A percentile compares a stretch with the other conserved stretches of the same genome.
Evolutionary conservation across 1,284 basidiomycete species (phyloP).

Genomic region (Fomes fomentarius): DNA sequence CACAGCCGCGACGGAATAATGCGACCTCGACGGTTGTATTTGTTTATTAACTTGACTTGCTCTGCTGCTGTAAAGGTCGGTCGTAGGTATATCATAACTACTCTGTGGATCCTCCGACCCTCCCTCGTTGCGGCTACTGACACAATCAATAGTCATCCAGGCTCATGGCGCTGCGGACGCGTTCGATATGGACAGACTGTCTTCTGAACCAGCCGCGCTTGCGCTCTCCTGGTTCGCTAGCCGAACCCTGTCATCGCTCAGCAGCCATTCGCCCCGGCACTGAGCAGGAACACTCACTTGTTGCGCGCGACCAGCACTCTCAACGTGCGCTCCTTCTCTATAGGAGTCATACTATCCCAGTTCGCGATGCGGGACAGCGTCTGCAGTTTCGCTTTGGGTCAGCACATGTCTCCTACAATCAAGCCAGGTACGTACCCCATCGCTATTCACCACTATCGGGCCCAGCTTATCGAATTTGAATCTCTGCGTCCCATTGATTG

Average conservation of each 20-base stretch:
- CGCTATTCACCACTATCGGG: constrained; percentile 58
- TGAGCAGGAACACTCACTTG: constrained; percentile 37
- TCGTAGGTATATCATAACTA: no score
- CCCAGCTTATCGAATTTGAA: constrained; percentile 54
- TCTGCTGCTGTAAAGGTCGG: no score
- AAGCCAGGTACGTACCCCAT: constrained; percentile 45
- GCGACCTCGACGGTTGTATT: no score
- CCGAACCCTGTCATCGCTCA: neutral
- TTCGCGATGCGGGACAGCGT: constrained; percentile 57
- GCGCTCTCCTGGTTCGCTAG: neutral
- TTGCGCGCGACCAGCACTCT: constrained; percentile 53
- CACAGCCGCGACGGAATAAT: no score
- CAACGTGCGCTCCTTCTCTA: constrained; percentile 50
- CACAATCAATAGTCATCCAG: no score
- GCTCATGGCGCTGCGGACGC: no score
- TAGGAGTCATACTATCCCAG: constrained; percentile 53
- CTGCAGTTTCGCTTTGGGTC: constrained; percentile 32
- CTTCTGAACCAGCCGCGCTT: neutral
- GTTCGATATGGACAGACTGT: neutral
- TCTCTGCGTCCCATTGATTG: constrained; percentile 24
- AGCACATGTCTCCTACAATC: neutral
- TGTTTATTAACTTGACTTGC: no score
- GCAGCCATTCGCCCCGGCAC: neutral
- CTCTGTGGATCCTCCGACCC: no score
- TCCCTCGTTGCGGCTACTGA: no score